Evolutionary conservation across 2,329 filamentous ascomycete genomes (phyloP), one percentile per base, ranked within the genome.

Genomic region (Alternaria sp.): DNA sequence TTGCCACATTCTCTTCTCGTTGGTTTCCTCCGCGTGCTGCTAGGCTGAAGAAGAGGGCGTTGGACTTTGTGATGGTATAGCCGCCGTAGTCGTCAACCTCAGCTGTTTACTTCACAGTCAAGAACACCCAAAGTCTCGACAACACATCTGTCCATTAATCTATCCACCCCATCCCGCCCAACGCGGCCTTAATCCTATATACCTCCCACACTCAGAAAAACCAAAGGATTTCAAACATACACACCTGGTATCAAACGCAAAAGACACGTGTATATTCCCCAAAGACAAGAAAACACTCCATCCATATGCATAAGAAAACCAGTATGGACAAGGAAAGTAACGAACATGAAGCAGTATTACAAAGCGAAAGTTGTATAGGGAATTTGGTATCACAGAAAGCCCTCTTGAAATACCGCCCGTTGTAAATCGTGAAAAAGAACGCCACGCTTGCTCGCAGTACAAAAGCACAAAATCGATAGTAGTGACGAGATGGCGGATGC

Each of bases 231-330:
- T 38, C 20, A 38, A 36, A 50, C 32, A 50, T 38, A 50, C 46
- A 50, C 46, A 50, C 46, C 46, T 50, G 46, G 46, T 50, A 50
- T 50, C 46, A 38, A 50, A 36, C 46, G 46, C 46, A 50, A 50
- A 50, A 50, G 30, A 50, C 46, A 50, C 46, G 30, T 50, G 46
- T 50, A 50, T 50, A 38, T 50, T 50, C 32, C 46, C 46, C 46
- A 38, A 50, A 50, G 30, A 50, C 30, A 36, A 50, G 10, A 25
- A 50, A 38, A 50, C 46, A 50, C 46, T 50, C 46, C 46, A 50
- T 50, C 46, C 46, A 38, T 36, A 50, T 50, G 46, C 46, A 50
- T 50, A 9, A 25, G 40, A 38, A 18, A 2, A 50, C 46, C 30
- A 50, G 30, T 50, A 50, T 50, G 25, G 46, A 50, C 46, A 50